A percentile compares a stretch with the other conserved stretches of the same genome.
phyloP scores from a whole-genome alignment of 371 early-diverging fungal genomes.

The Mucor piriformis region DNA sequence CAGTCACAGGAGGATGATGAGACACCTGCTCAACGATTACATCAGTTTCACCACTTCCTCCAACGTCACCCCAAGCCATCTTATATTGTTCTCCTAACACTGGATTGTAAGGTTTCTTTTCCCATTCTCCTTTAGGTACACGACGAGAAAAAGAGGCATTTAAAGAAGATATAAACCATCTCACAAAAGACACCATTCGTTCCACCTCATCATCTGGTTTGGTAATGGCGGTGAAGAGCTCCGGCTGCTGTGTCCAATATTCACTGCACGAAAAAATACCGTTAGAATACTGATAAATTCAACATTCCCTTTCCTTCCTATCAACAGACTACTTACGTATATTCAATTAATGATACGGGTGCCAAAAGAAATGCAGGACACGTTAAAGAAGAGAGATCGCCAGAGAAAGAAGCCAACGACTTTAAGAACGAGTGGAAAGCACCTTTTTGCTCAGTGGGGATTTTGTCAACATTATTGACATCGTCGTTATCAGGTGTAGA shows the following conservation, averaged over 20 bases:
- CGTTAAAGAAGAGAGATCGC: slow-evolving; percentile 75
- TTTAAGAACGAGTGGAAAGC: slow-evolving; percentile 71
- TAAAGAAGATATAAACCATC: slow-evolving; percentile 80
- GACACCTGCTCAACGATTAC: slow-evolving; percentile 74
- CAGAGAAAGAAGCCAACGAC: slow-evolving; percentile 73
- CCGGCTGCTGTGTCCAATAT: slow-evolving; percentile 76
- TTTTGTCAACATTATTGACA: slow-evolving; percentile 51
- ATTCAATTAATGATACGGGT: slow-evolving; percentile 75
- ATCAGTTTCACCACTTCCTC: slow-evolving; percentile 62
- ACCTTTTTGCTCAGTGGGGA: slow-evolving; percentile 66
- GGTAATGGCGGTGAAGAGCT: slow-evolving; percentile 69
- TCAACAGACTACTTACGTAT: slow-evolving; percentile 55
- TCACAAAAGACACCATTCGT: slow-evolving; percentile 68
- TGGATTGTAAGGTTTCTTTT: slow-evolving; percentile 87
- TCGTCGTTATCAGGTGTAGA: slow-evolving; percentile 27
- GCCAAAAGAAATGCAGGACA: slow-evolving; percentile 77
- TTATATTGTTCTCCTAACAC: slow-evolving; percentile 81
- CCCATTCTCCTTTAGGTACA: slow-evolving; percentile 60
- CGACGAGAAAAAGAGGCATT: slow-evolving; percentile 68
- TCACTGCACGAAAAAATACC: slow-evolving; percentile 44
- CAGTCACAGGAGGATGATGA: slow-evolving; percentile 80
- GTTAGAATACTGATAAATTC: not conserved
- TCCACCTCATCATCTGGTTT: slow-evolving; percentile 62
- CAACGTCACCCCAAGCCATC: slow-evolving; percentile 72
- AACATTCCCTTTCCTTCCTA: too few relatives aligned